Evolutionary conservation across 805 yeast genomes (phyloP).

Genomic region (Yarrowia divulgata): DNA sequence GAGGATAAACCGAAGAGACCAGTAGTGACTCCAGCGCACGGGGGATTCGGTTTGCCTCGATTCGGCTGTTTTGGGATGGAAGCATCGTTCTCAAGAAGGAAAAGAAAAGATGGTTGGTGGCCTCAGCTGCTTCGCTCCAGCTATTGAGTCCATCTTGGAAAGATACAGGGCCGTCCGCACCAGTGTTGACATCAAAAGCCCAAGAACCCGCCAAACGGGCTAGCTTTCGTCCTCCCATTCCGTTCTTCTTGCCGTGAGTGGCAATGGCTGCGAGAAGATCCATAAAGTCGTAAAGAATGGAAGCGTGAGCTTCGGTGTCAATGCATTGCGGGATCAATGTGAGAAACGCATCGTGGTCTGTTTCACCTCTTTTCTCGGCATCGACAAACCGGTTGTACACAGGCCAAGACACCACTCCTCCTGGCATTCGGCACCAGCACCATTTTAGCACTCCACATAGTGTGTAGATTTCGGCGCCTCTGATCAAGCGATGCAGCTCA

Average conservation of each 20-base stretch:
- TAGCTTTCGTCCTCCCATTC: slow-evolving; percentile 79
- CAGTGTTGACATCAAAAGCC: slow-evolving; percentile 68
- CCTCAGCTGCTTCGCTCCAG: slow-evolving; percentile 85
- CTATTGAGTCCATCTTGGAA: slow-evolving; percentile 75
- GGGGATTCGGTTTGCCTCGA: slow-evolving; percentile 59
- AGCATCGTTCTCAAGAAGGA: slow-evolving; percentile 82
- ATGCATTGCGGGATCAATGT: slow-evolving; percentile 85
- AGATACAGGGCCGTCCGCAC: slow-evolving; percentile 51
- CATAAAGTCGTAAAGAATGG: slow-evolving; percentile 85
- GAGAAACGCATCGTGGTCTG: slow-evolving; percentile 72
- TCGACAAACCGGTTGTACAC: slow-evolving; percentile 61
- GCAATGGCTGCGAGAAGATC: slow-evolving; percentile 80
- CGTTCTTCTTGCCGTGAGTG: slow-evolving; percentile 78
- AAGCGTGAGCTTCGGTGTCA: slow-evolving; percentile 84
- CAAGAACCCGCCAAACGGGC: slow-evolving; percentile 84
- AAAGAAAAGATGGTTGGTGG: slow-evolving; percentile 78
- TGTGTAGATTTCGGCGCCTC: slow-evolving; percentile 65
- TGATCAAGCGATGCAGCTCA: slow-evolving; percentile 55
- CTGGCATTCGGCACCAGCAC: slow-evolving; percentile 82
- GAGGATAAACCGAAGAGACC: slow-evolving; percentile 71
- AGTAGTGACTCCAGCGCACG: slow-evolving; percentile 61
- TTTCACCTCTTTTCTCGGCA: slow-evolving; percentile 66
- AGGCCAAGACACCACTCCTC: slow-evolving; percentile 86
- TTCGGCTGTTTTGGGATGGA: slow-evolving; percentile 65
- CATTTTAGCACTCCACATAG: slow-evolving; percentile 78